Percentiles rank a stretch among this genome's conserved stretches.
These are phyloP conservation scores for Xylaria flabelliformis DNA, from an alignment of 495 filamentous ascomycete species.

Conservation along the genomic window DNA sequence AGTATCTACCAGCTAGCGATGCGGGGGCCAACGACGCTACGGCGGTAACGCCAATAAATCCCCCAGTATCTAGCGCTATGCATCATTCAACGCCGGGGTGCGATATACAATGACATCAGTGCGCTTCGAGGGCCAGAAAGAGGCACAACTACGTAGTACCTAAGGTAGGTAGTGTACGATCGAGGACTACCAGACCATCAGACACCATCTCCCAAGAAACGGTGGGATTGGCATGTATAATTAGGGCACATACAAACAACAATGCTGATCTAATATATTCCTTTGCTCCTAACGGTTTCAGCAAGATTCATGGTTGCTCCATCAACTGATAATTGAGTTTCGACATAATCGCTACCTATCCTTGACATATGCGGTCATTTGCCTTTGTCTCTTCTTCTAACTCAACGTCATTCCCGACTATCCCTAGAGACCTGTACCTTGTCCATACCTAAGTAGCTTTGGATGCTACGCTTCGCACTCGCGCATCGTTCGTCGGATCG, in stretches of 20 bases:
- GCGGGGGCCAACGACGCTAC: neutral
- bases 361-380: neutral
- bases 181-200: neutral
- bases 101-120: conserved; percentile 21
- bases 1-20: neutral
- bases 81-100: neutral
- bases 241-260: neutral
- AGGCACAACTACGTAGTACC: neutral
- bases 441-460: neutral
- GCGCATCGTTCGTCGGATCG: neutral
- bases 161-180: neutral
- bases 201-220: neutral
- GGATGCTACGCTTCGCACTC: neutral
- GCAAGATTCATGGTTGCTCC: neutral
- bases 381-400: conserved; percentile 9
- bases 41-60: neutral
- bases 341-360: neutral
- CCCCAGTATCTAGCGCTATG: neutral
- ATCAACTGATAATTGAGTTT: neutral
- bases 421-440: neutral
- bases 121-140: conserved; percentile 3
- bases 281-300: neutral
- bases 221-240: neutral
- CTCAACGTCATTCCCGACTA: conserved; percentile 6
- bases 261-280: neutral